These are phyloP conservation scores for Camelina hispida DNA, from an alignment of 345 rosid species.

Conservation along the genomic window DNA sequence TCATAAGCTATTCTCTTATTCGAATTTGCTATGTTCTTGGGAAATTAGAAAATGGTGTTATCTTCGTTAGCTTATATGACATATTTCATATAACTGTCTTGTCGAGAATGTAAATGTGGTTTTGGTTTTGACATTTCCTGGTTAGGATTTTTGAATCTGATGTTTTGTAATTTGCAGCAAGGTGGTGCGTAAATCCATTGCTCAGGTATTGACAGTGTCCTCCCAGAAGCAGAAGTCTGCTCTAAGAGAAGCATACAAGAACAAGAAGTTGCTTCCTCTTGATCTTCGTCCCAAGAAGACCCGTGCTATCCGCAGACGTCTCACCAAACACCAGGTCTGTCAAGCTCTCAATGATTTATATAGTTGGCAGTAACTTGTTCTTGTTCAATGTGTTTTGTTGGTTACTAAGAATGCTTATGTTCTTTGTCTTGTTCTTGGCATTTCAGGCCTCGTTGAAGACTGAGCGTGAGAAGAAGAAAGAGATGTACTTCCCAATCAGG, in stretches of 20 bases:
- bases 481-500: constrained; percentile 70
- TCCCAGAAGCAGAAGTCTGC: constrained; percentile 91
- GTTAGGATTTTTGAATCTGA: background rate
- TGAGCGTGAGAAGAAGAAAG: constrained; percentile 67
- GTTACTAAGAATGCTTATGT: background rate
- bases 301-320: constrained; percentile 86
- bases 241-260: constrained; percentile 85
- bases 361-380: no score
- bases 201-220: constrained; percentile 89
- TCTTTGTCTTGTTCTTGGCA: background rate
- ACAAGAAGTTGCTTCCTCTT: constrained; percentile 90
- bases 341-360: background rate
- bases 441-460: constrained; percentile 66
- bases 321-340: constrained; percentile 87
- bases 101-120: background rate
- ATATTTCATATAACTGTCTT: background rate
- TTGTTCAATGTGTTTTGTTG: no score
- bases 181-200: constrained; percentile 90
- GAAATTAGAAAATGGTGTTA: background rate
- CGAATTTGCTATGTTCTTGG: background rate
- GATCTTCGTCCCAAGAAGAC: constrained; percentile 99
- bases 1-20: background rate
- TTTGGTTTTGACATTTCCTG: background rate
- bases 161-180: constrained; percentile 51
- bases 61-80: background rate